A percentile compares a stretch with the other conserved stretches of the same genome.
Conservation (phyloP, 768 basidiomycete genomes). For the Cystofilobasidium macerans region DNA sequence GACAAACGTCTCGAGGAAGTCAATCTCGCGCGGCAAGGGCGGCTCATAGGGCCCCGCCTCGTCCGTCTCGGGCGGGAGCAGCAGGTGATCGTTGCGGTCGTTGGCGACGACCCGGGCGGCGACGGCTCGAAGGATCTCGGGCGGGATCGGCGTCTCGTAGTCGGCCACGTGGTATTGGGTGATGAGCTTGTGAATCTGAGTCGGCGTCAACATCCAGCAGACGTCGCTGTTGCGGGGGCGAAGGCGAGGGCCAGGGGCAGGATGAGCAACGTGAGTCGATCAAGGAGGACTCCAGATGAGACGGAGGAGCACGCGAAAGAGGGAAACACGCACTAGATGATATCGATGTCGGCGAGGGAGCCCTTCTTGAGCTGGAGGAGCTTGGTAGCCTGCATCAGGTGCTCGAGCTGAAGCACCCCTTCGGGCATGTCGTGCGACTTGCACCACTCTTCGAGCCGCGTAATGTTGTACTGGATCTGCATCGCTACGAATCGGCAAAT, state of each 20-base stretch:
- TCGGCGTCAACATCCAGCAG: constrained; percentile 99
- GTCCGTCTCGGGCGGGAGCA: constrained; percentile 90
- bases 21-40: constrained; percentile 85
- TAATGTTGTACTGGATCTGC: constrained; percentile 99
- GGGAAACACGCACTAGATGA: constrained; percentile 53
- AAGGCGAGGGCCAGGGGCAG: not conserved
- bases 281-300: not conserved
- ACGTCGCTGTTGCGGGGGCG: constrained; percentile 43
- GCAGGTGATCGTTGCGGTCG: constrained; percentile 91
- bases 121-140: constrained; percentile 92
- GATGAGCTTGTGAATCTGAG: constrained; percentile 98
- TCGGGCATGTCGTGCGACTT: constrained; percentile 99
- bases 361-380: constrained; percentile 95
- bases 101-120: constrained; percentile 90
- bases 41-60: constrained; percentile 93
- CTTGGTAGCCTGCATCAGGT: constrained; percentile 99
- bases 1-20: constrained; percentile 74
- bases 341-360: constrained; percentile 89
- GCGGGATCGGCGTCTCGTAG: constrained; percentile 97
- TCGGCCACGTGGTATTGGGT: constrained; percentile 98
- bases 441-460: constrained; percentile 47
- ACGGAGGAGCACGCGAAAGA: not conserved
- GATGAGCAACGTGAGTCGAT: not conserved
- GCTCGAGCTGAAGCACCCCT: constrained; percentile 90
- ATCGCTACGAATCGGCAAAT: constrained; percentile 53